Evolutionary conservation across 192 early-diverging fungal species (phyloP), one percentile per base, ranked within the genome.

Genomic region (Rhizophagus clarus): DNA sequence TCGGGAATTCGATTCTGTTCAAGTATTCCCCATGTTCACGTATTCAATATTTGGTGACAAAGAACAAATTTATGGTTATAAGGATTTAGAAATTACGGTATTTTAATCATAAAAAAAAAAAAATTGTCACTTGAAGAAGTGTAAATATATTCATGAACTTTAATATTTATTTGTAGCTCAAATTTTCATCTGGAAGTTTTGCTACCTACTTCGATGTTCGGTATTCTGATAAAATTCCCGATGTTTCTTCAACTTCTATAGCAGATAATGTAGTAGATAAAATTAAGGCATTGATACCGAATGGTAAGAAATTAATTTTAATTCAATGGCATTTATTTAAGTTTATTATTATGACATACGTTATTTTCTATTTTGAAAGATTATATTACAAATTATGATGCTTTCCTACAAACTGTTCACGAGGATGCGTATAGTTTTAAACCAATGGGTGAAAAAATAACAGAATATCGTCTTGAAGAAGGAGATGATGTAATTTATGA

Each of bases 21-120:
- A 49, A 17, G 71, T 78, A 28, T 68, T n/a, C 6, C 97, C 97
- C 17, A 88, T 86, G 40, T 98, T 92, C 80, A 96, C 96, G 5
- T 96, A 98, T 83, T 92, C 92, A 24, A 88, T 98, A 32, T 98
- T 95, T 86, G 96, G 96, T 11, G 89, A 93, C 70, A 91, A 96
- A 63, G 94, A 98, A 84, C 89, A 91, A 28, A 89, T 96, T 22
- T 96, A 93, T 75, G 97, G 97, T 49, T 99, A 95, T 86, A 96
- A 95, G 84, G 90, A 92, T 51, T 84, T 98, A 73, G 74, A 82
- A 40, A 91, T 96, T 75, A 89, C 92, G 74, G 86, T 83, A 77
- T 1, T 45, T 56, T 34, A 56, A 3, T 32, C 56, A 67, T 79
- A 78, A 72, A 37, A 34, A 28, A 37, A 34, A 28, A 0, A 40